Conservation (phyloP, 345 rosid genomes). For the Eucalyptus virginea region DNA sequence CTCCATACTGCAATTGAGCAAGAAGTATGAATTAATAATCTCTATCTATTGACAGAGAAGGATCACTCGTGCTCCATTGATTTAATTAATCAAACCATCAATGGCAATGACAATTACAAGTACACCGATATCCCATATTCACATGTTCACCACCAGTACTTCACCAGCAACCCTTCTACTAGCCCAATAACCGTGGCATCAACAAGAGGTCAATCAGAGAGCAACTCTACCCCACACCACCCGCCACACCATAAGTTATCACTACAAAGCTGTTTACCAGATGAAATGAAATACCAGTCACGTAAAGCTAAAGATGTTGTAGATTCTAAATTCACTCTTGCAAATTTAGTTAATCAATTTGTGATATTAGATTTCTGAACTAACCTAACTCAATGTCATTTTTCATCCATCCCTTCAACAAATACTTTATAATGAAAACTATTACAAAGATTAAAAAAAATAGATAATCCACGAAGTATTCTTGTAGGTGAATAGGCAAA, state of each 20-base stretch:
- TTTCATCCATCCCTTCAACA: not conserved
- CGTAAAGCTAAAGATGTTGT: not conserved
- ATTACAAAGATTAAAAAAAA: not conserved
- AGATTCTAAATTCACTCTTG: not conserved
- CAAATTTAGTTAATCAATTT: not conserved
- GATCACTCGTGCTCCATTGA: not conserved
- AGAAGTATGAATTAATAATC: not conserved
- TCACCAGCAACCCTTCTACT: not conserved
- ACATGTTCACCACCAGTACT: not conserved
- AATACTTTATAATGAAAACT: not conserved
- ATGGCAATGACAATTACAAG: not conserved
- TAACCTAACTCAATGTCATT: not conserved
- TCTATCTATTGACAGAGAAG: not conserved
- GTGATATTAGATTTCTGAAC: not conserved
- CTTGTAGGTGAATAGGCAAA: not conserved
- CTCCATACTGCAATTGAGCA: slow-evolving; percentile 55
- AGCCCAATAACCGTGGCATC: not conserved
- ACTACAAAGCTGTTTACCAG: not conserved
- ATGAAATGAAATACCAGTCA: not conserved
- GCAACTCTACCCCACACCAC: not conserved
- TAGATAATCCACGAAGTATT: not conserved
- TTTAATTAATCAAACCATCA: not conserved
- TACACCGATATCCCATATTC: not conserved
- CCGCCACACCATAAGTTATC: not conserved
- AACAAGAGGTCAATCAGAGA: not conserved